Conservation (phyloP, 208 protist genomes). For the Trypanosoma boissoni region DNA sequence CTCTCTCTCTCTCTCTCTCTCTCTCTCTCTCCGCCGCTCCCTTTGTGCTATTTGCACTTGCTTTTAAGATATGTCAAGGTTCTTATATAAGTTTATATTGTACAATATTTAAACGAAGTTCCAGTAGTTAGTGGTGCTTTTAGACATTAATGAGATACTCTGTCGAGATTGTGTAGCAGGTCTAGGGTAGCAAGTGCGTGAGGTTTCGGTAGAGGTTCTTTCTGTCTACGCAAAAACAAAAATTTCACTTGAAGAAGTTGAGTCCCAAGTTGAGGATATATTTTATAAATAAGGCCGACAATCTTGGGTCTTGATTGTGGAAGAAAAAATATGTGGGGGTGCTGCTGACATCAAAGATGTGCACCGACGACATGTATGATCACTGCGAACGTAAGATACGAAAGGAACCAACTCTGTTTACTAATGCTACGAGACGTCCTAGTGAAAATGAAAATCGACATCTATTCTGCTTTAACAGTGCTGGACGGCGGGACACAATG, state of each 20-base stretch:
- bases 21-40: neutral
- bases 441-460: constrained; percentile 43
- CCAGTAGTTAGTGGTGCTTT: constrained; percentile 39
- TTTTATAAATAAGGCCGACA: constrained; percentile 60
- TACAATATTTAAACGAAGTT: neutral
- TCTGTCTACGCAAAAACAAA: constrained; percentile 33
- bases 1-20: neutral
- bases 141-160: constrained; percentile 84
- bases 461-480: constrained; percentile 78
- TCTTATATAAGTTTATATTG: neutral
- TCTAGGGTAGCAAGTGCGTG: constrained; percentile 51
- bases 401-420: constrained; percentile 34
- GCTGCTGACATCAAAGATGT: too few relatives aligned
- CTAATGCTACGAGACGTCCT: constrained; percentile 54
- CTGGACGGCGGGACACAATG: constrained; percentile 46
- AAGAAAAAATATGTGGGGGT: too few relatives aligned
- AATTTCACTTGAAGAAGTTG: constrained; percentile 33
- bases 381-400: constrained; percentile 54
- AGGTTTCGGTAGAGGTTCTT: constrained; percentile 43
- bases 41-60: neutral
- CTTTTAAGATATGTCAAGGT: too few relatives aligned
- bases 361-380: constrained; percentile 58
- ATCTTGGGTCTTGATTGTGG: constrained; percentile 51
- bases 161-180: constrained; percentile 56
- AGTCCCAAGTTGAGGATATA: constrained; percentile 26